phyloP scores from a whole-genome alignment of 805 yeast genomes.

The Candida ulmi region DNA sequence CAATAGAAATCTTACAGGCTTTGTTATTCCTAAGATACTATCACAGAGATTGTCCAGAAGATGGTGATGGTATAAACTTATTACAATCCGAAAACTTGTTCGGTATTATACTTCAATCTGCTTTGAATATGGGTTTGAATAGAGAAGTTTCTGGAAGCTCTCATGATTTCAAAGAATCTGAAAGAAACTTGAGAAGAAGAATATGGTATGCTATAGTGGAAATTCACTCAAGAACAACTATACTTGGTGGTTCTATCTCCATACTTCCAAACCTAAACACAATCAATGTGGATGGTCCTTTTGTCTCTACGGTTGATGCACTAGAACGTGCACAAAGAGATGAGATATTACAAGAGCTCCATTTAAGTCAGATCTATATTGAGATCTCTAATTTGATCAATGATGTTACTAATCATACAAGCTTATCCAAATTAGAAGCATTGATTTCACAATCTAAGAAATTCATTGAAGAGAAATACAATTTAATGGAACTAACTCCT shows the following conservation, averaged over 20 bases:
- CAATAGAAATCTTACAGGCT: slow-evolving; percentile 36
- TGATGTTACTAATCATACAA: background rate
- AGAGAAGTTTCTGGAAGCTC: slow-evolving; percentile 33
- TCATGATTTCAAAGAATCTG: slow-evolving; percentile 1
- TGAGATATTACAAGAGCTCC: background rate
- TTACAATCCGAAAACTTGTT: slow-evolving; percentile 31
- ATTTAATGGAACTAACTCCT: background rate
- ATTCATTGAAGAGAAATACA: background rate
- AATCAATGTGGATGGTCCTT: slow-evolving; percentile 11
- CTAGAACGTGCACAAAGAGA: slow-evolving; percentile 11
- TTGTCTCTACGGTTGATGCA: slow-evolving; percentile 6
- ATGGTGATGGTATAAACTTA: slow-evolving; percentile 37
- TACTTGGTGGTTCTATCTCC: slow-evolving; percentile 10
- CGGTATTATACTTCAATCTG: slow-evolving; percentile 36
- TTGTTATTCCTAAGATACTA: slow-evolving; percentile 35
- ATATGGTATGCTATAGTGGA: slow-evolving; percentile 14
- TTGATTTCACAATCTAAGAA: background rate
- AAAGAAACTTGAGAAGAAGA: slow-evolving; percentile 15
- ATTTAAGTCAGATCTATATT: slow-evolving; percentile 5
- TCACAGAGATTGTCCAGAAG: slow-evolving; percentile 39
- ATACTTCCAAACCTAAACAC: slow-evolving; percentile 5
- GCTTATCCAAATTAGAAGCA: background rate
- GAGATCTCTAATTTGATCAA: slow-evolving; percentile 3
- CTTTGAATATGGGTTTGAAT: slow-evolving; percentile 38
- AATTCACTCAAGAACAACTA: slow-evolving; percentile 7